A percentile compares a stretch with the other conserved stretches of the same genome.
Evolutionary conservation across 768 basidiomycete species (phyloP).

Genomic region (Suillus decipiens): DNA sequence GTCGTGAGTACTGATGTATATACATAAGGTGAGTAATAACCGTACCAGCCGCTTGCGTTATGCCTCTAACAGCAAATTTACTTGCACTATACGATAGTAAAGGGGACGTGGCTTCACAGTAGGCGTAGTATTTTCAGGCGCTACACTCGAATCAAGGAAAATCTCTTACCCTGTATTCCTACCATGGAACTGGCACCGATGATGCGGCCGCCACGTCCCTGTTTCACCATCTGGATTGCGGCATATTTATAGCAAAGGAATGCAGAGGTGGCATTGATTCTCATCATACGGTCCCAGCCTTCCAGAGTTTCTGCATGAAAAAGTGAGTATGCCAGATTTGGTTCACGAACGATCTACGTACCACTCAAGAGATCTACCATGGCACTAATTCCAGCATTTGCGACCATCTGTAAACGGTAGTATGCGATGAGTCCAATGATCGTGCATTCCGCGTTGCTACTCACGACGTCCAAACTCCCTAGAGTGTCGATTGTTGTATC

Average conservation of each 20-base stretch:
- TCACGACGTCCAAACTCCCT: slow-evolving; percentile 50
- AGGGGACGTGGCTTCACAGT: background rate
- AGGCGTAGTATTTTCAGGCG: background rate
- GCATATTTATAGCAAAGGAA: slow-evolving; percentile 45
- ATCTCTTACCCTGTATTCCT: slow-evolving; percentile 29
- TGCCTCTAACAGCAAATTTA: slow-evolving; percentile 39
- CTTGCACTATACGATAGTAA: slow-evolving; percentile 16
- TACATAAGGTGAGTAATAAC: background rate
- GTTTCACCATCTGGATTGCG: slow-evolving; percentile 39
- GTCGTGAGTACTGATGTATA: background rate
- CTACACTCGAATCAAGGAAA: background rate
- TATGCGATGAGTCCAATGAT: background rate
- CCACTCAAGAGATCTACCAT: slow-evolving; percentile 6
- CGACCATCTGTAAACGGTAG: slow-evolving; percentile 23
- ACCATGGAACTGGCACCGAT: slow-evolving; percentile 37
- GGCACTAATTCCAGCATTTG: slow-evolving; percentile 26
- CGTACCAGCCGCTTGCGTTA: slow-evolving; percentile 40
- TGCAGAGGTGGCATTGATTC: slow-evolving; percentile 34
- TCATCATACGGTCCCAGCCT: slow-evolving; percentile 28
- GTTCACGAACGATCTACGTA: background rate
- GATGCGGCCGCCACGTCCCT: slow-evolving; percentile 40
- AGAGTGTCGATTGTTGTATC: slow-evolving; percentile 29
- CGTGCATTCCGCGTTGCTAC: slow-evolving; percentile 13
- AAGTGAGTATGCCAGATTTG: background rate
- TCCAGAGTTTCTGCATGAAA: slow-evolving; percentile 15